phyloP scores from a whole-genome alignment of 768 basidiomycete species.

The Leccinum fibrillosum region DNA sequence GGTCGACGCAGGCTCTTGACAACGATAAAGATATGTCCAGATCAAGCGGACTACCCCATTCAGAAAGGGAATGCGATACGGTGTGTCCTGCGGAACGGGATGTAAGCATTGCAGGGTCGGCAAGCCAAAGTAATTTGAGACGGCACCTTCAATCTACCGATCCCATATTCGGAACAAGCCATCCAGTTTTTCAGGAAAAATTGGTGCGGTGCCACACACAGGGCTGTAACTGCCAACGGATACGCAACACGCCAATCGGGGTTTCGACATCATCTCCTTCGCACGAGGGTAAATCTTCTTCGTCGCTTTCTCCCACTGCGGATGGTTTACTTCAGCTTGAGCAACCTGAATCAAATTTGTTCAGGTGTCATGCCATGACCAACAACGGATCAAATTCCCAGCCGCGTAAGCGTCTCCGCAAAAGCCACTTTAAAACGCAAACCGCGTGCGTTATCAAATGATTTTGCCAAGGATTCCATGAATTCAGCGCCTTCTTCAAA shows the following conservation, averaged over 20 bases:
- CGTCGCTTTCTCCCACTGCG: slow-evolving; percentile 90
- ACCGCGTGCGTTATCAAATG: slow-evolving; percentile 83
- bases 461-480: slow-evolving; percentile 76
- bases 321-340: slow-evolving; percentile 94
- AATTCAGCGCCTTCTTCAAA: slow-evolving; percentile 95
- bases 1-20: slow-evolving; percentile 79
- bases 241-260: slow-evolving; percentile 87
- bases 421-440: slow-evolving; percentile 78
- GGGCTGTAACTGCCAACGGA: slow-evolving; percentile 74
- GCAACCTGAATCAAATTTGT: slow-evolving; percentile 57
- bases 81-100: slow-evolving; percentile 60
- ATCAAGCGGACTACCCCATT: slow-evolving; percentile 81
- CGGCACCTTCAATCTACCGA: slow-evolving; percentile 76
- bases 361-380: background rate
- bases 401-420: slow-evolving; percentile 71
- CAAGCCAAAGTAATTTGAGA: background rate
- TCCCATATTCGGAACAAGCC: slow-evolving; percentile 63
- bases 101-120: slow-evolving; percentile 2
- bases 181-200: slow-evolving; percentile 56
- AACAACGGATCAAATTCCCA: slow-evolving; percentile 26
- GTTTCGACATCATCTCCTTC: slow-evolving; percentile 81
- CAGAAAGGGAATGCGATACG: slow-evolving; percentile 63
- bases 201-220: slow-evolving; percentile 85
- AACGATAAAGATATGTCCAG: slow-evolving; percentile 94
- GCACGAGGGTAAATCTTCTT: slow-evolving; percentile 81